Percentiles rank a stretch among this genome's conserved stretches.
These are phyloP conservation scores for Pythium aphanidermatum DNA, from an alignment of 352 stramenopile genomes.

Conservation along the genomic window DNA sequence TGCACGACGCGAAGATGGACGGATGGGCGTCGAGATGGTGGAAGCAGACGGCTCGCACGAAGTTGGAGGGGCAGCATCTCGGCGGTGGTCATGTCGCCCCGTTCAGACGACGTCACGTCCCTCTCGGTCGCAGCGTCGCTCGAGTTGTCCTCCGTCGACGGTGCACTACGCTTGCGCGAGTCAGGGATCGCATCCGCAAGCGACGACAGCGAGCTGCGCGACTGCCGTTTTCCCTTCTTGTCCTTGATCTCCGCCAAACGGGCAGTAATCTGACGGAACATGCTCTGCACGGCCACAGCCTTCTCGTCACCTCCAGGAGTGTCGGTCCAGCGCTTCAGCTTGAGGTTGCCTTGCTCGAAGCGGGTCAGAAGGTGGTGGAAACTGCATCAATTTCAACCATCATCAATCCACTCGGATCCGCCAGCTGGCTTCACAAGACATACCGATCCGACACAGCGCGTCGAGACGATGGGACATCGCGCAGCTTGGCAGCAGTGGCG, in stretches of 20 bases:
- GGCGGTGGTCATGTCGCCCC: not conserved
- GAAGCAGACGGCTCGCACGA: no score
- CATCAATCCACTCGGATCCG: no score
- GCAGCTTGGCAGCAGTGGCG: constrained; percentile 22
- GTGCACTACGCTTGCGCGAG: constrained; percentile 6
- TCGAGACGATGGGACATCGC: constrained; percentile 24
- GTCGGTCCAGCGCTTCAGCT: constrained; percentile 25
- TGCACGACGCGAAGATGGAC: no score
- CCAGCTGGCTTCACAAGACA: no score
- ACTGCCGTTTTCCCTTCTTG: constrained; percentile 10
- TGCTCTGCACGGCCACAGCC: constrained; percentile 19
- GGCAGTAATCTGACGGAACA: constrained; percentile 20
- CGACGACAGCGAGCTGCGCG: constrained; percentile 9
- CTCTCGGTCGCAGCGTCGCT: constrained; percentile 3
- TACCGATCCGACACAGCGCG: constrained; percentile 36
- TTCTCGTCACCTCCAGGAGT: constrained; percentile 20
- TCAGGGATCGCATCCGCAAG: constrained; percentile 4
- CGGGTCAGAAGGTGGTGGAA: constrained; percentile 35
- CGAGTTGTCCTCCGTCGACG: not conserved
- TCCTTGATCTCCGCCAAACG: constrained; percentile 16
- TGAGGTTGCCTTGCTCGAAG: constrained; percentile 26
- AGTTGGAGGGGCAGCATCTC: no score
- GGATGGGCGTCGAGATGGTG: no score
- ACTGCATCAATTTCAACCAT: constrained; percentile 9
- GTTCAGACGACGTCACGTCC: constrained; percentile 1